phyloP scores from a whole-genome alignment of 352 stramenopile species.

The Phytophthora megakarya region DNA sequence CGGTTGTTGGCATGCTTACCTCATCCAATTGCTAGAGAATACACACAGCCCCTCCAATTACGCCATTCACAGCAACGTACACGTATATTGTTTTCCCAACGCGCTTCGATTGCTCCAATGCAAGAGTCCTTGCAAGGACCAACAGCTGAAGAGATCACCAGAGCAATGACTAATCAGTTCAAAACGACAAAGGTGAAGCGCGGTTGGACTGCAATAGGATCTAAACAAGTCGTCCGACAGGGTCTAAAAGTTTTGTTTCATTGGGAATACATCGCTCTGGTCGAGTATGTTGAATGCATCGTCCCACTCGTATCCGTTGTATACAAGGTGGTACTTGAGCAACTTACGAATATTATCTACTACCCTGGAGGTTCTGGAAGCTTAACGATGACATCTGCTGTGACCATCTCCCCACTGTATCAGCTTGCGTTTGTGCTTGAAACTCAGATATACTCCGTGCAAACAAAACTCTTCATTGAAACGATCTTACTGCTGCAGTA shows the following conservation, averaged over 20 bases:
- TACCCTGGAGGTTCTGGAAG: slow-evolving; percentile 14
- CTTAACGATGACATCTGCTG: neutral
- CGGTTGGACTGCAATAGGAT: neutral
- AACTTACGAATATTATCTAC: slow-evolving; percentile 40
- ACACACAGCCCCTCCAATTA: neutral
- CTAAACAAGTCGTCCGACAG: slow-evolving; percentile 4
- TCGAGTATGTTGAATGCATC: slow-evolving; percentile 44
- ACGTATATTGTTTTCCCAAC: neutral
- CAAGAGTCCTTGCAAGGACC: neutral
- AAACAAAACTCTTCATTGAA: slow-evolving; percentile 13
- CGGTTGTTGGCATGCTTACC: slow-evolving; percentile 8
- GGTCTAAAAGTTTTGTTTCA: slow-evolving; percentile 34
- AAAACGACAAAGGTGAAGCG: neutral
- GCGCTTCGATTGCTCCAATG: neutral
- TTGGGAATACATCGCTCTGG: slow-evolving; percentile 33
- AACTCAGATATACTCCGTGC: slow-evolving; percentile 24
- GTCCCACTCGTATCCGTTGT: slow-evolving; percentile 33
- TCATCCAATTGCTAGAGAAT: neutral
- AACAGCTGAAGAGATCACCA: neutral
- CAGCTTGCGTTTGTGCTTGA: slow-evolving; percentile 46
- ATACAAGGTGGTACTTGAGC: slow-evolving; percentile 36
- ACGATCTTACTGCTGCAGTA: slow-evolving; percentile 10
- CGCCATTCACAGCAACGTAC: neutral
- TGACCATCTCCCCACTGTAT: slow-evolving; percentile 23
- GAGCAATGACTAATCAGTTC: neutral